Percentiles rank a stretch among this genome's conserved stretches.
Evolutionary conservation across 192 early-diverging fungal species (phyloP).

Genomic region (Mortierella antarctica): DNA sequence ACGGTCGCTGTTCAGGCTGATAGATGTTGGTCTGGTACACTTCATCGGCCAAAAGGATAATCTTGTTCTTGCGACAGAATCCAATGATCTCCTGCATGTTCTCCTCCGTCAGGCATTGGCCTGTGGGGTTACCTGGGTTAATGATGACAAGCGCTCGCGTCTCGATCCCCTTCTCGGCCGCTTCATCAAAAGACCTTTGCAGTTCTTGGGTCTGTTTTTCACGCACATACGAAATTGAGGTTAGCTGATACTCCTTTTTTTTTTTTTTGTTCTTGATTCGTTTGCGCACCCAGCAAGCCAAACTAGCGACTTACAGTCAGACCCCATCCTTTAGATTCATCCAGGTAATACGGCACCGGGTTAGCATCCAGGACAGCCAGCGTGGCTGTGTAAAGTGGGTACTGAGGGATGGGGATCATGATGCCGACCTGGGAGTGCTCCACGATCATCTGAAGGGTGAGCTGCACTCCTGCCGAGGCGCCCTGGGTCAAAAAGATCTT

Average conservation of each 20-base stretch:
- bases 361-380: constrained; percentile 87
- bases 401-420: constrained; percentile 99
- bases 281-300: too few species aligned
- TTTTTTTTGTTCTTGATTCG: not conserved
- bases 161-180: constrained; percentile 77
- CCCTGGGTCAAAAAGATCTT: constrained; percentile 94
- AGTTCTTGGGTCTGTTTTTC: constrained; percentile 61
- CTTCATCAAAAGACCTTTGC: constrained; percentile 67
- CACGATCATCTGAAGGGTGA: constrained; percentile 88
- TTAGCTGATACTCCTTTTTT: not conserved
- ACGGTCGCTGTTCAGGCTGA: constrained; percentile 79
- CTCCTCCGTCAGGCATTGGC: constrained; percentile 82
- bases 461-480: constrained; percentile 94
- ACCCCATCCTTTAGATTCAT: constrained; percentile 89
- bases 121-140: constrained; percentile 99
- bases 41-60: constrained; percentile 95
- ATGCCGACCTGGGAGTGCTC: constrained; percentile 85
- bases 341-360: constrained; percentile 91
- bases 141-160: constrained; percentile 96
- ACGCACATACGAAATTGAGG: not conserved
- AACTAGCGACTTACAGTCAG: constrained; percentile 60
- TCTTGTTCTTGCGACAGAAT: constrained; percentile 84
- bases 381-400: constrained; percentile 96
- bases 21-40: constrained; percentile 99
- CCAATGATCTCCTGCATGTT: constrained; percentile 92